Evolutionary conservation across 805 yeast species (phyloP), one percentile per base, ranked within the genome.

Genomic region (Scheffersomyces lignosus): DNA sequence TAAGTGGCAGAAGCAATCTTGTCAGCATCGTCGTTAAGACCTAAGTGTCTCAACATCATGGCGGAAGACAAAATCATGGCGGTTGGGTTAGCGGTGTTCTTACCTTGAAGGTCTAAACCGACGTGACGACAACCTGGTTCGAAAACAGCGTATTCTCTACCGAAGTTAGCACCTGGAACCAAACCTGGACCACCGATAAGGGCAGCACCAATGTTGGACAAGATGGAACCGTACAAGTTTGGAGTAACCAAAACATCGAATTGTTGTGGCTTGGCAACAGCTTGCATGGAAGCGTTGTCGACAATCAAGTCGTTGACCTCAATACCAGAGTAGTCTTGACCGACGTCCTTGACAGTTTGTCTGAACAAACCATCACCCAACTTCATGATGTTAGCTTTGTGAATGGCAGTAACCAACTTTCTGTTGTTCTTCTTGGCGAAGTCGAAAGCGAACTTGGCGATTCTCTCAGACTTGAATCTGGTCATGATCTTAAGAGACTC

Each of bases 41-140:
- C 97, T 61, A 91, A 78, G 71, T 91, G 99, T 74, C 96, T 87
- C 73, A 91, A 80, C 83, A 91, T 68, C 84, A 91, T 81, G 47
- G 90, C 71, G 31, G 96, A 79, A 42, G 96, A 87, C 58, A 93
- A 76, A 57, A 91, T 85, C 91, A 91, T 85, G 53, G 96, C 98
- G 45, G 97, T 87, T 64, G 99, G 99, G 81, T 91, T 91, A 49
- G 98, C 98, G 48, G 87, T 77, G 76, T 88, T 86, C 70, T 87
- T 80, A 62, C 96, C 97, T 77, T 87, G 78, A 66, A 93, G 87
- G 70, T 91, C 97, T 56, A 91, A 77, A 70, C 98, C 98, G 58
- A 90, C 98, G 75, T 90, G 98, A 79, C 99, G 87, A 74, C 97
- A 90, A 72, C 98, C 99, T 58, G 99, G 98, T 77, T 91, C 99